Evolutionary conservation across 306 rosid species (phyloP).

Genomic region (Coriaria nepalensis): DNA sequence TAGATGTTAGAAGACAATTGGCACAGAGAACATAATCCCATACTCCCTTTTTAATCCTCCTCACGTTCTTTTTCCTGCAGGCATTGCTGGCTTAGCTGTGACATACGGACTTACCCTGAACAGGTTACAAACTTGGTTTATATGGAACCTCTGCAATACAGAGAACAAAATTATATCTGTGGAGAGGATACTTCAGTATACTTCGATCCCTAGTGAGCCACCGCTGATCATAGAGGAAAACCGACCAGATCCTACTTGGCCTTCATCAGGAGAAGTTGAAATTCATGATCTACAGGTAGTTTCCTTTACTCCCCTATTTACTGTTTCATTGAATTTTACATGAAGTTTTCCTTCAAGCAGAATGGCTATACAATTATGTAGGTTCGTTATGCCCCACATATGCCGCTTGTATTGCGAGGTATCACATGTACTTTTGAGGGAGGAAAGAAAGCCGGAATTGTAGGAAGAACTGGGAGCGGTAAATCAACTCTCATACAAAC

Average conservation of each 20-base stretch:
- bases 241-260: constrained; percentile 54
- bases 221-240: constrained; percentile 46
- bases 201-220: constrained; percentile 60
- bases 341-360: too few relatives aligned
- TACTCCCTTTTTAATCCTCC: not conserved
- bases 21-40: not conserved
- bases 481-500: constrained; percentile 73
- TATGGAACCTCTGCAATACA: constrained; percentile 43
- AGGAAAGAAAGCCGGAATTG: constrained; percentile 75
- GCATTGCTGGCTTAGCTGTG: constrained; percentile 77
- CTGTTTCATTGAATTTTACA: not conserved
- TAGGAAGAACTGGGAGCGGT: constrained; percentile 88
- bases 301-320: not conserved
- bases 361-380: constrained; percentile 9
- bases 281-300: constrained; percentile 59
- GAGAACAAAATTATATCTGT: constrained; percentile 83
- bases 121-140: constrained; percentile 26
- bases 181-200: constrained; percentile 71
- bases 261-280: constrained; percentile 55
- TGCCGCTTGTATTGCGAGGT: constrained; percentile 78
- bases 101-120: constrained; percentile 70
- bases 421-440: constrained; percentile 57
- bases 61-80: constrained; percentile 16
- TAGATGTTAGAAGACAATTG: not conserved
- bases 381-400: constrained; percentile 85